Evolutionary conservation across 129 eudicot genomes (phyloP), one percentile per base, ranked within the genome.

Genomic region (Heracleum sosnowskyi): DNA sequence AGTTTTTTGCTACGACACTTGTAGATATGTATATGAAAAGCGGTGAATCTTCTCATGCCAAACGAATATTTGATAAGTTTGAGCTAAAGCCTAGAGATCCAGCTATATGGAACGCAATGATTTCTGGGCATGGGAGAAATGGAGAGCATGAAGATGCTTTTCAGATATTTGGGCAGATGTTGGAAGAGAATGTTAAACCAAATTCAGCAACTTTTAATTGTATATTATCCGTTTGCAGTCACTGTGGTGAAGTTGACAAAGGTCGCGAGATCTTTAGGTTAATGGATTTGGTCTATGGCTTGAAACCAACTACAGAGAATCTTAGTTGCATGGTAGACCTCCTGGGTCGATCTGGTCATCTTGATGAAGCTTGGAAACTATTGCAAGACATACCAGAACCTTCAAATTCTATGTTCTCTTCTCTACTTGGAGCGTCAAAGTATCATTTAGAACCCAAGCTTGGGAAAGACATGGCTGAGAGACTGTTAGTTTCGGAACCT

Each of bases 81-180:
- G 71, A 80, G 26, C 78, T 64, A 77, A 86, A 86, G 78, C 86
- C 90, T 4, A 47, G 36, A 17, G 94, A 95, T 84, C 92, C 97
- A 15, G 92, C 90, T 34, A 79, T 94, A 36, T 94, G 98, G 98
- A 94, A 94, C 69, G 90, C 94, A 2, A 94, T 94, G 96, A 91
- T 94, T 41, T 94, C 96, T 22, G 98, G 98, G 44, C 88, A 90
- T 76, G 98, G 97, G 37, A 82, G 78, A 75, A 92, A 94, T 66
- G 90, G 98, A 51, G 85, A 82, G 53, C 70, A 78, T 69, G 89
- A 87, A 79, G 78, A 85, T 46, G 97, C 97, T 76, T 91, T 91
- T 39, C 63, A 85, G 10, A 80, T 88, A 51, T 95, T 95, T 63
- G 68, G 83, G 70, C 88, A 85, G 81, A 95, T 95, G 98, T 79